Evolutionary conservation across 2,329 filamentous ascomycete species (phyloP).

Genomic region (Thyridium curvatum): DNA sequence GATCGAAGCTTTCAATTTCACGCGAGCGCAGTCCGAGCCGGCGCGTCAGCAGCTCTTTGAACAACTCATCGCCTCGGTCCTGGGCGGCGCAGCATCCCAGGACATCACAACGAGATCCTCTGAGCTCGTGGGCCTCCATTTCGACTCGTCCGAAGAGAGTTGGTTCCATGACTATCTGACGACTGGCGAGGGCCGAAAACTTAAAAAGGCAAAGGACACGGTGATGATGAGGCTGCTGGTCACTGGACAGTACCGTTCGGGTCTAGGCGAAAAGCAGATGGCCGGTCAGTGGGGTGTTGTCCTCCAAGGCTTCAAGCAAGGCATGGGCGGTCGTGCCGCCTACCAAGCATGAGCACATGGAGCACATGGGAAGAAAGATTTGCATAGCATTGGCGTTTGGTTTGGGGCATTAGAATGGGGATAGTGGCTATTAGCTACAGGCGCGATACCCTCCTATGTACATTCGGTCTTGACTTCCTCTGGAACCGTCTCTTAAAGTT

Average conservation of each 20-base stretch:
- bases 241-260: conserved; percentile 51
- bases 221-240: conserved; percentile 68
- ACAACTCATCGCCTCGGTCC: conserved; percentile 54
- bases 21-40: conserved; percentile 55
- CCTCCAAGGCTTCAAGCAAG: conserved; percentile 44
- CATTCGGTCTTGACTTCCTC: too few species aligned
- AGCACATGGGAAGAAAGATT: background rate
- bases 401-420: too few species aligned
- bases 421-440: too few species aligned
- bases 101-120: conserved; percentile 49
- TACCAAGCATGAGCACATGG: conserved; percentile 7
- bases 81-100: conserved; percentile 32
- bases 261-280: conserved; percentile 32
- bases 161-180: conserved; percentile 69
- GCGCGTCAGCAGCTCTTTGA: conserved; percentile 61
- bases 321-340: conserved; percentile 23
- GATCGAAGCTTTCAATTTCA: conserved; percentile 68
- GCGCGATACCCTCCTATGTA: too few species aligned
- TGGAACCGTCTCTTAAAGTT: too few species aligned
- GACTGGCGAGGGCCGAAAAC: conserved; percentile 55
- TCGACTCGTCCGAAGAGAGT: conserved; percentile 62
- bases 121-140: conserved; percentile 67
- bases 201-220: conserved; percentile 64
- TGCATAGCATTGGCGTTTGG: background rate
- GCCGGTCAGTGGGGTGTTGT: conserved; percentile 42